These are phyloP conservation scores for Yamadazyma sp. DNA, from an alignment of 1,139 yeast species.

Conservation along the genomic window DNA sequence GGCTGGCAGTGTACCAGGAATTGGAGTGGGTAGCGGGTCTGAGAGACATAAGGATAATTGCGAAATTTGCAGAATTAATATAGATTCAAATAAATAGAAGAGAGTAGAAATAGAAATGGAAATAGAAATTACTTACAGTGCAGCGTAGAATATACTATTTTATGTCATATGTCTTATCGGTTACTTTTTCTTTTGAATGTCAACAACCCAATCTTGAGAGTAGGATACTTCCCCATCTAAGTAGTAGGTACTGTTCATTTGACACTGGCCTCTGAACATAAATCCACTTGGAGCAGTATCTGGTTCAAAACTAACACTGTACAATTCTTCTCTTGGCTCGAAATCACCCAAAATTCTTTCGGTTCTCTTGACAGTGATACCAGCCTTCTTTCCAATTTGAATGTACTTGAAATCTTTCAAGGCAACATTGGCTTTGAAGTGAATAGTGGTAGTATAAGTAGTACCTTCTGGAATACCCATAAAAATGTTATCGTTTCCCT, in stretches of 20 bases:
- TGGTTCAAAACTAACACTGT: constrained; percentile 30
- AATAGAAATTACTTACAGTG: too few species aligned
- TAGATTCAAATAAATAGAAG: background rate
- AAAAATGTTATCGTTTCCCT: constrained; percentile 24
- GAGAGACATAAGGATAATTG: constrained; percentile 2
- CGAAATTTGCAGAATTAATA: background rate
- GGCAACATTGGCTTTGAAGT: constrained; percentile 33
- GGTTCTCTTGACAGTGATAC: constrained; percentile 34
- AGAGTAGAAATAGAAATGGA: background rate
- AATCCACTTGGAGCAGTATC: constrained; percentile 45
- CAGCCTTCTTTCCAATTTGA: constrained; percentile 41
- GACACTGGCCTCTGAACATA: constrained; percentile 37
- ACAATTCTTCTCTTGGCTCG: constrained; percentile 31
- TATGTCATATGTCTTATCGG: too few species aligned
- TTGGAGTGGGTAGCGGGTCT: constrained; percentile 67
- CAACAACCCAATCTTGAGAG: constrained; percentile 35
- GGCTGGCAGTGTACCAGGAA: constrained; percentile 70
- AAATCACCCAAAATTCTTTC: constrained; percentile 32
- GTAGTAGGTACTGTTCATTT: constrained; percentile 35
- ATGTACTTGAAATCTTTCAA: constrained; percentile 35
- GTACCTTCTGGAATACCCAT: constrained; percentile 42
- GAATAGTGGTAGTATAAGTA: constrained; percentile 33
- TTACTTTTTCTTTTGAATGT: constrained; percentile 27
- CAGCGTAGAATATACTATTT: too few species aligned
- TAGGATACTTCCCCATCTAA: constrained; percentile 32